These are phyloP conservation scores for Penicillium griseofulvum DNA, from an alignment of 2,329 filamentous ascomycete genomes.

Conservation along the genomic window DNA sequence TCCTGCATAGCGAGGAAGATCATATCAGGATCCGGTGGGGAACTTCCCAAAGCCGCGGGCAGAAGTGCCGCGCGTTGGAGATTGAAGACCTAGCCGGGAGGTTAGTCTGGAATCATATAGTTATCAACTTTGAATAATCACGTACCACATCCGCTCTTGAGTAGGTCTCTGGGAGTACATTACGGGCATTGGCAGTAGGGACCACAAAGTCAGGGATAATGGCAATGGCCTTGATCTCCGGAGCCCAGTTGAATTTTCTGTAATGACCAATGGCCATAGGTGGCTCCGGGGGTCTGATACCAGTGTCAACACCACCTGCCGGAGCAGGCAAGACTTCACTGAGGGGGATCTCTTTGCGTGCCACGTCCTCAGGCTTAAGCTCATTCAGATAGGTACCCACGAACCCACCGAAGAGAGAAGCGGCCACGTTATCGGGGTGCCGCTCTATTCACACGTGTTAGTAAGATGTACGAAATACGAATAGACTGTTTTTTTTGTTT, in stretches of 20 bases:
- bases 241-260: conserved; percentile 90
- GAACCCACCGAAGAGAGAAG: conserved; percentile 92
- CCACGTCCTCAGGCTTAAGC: conserved; percentile 81
- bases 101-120: conserved; percentile 3
- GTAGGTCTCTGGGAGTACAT: conserved; percentile 78
- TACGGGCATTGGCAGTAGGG: conserved; percentile 84
- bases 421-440: conserved; percentile 92
- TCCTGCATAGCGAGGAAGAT: conserved; percentile 99
- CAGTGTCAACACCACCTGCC: conserved; percentile 87
- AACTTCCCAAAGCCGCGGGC: conserved; percentile 82
- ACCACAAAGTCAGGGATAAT: conserved; percentile 97
- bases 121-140: conserved; percentile 16
- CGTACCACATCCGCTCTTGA: conserved; percentile 76
- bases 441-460: conserved; percentile 51
- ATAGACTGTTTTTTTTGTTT: background rate
- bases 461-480: conserved; percentile 5
- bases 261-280: conserved; percentile 91
- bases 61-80: conserved; percentile 89
- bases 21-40: conserved; percentile 84
- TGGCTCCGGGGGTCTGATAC: conserved; percentile 80
- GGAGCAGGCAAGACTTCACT: conserved; percentile 89
- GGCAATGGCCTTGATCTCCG: conserved; percentile 93
- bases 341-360: conserved; percentile 87
- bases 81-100: conserved; percentile 65
- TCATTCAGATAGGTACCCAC: conserved; percentile 96